Evolutionary conservation across 2,329 filamentous ascomycete genomes (phyloP), one percentile per base, ranked within the genome.

Genomic region (Chaetomiaceae sp.): DNA sequence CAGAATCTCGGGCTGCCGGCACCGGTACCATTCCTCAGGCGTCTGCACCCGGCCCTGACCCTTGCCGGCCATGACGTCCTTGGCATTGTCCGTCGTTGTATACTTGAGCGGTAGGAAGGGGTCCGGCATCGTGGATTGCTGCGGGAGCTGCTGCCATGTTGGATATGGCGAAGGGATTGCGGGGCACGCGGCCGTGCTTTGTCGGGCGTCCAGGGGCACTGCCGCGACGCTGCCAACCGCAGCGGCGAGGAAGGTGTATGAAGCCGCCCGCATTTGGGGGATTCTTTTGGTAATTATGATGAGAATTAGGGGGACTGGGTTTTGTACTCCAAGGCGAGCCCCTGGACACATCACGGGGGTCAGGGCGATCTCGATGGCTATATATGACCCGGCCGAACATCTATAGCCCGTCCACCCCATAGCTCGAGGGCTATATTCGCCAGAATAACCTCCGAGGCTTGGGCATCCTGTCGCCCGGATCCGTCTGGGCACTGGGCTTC

Each of bases 1-100:
- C 34, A 76, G n/a, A 46, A 77, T 73, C 63, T 77, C 73, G 0
- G 73, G 74, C 58, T 73, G 72, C 3, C 73, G 71, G 59, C 74
- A 77, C 39, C 65, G 60, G 56, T 70, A 72, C 73, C 73, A 77
- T 55, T 76, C 72, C 34, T 74, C 72, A 35, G 64, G 66, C 19
- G 71, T 71, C 55, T 68, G 59, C 35, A 76, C 66, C 14, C 72
- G 66, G 48, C 69, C 69, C 50, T 68, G 65, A 21, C 67, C 72
- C 51, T 71, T 69, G 35, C 69, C 69, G 0, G 58, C 54, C 65
- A 70, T 66, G 42, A 70, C 62, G 50, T 67, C 66, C 27, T 60
- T 57, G 20, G 58, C 69, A 60, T 65, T 72, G 62, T 62, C 64
- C 2, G 60, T 64, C 7, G 64, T 67, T 44, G 68, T 71, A 58